These are phyloP conservation scores for Starmerella gropengiesseri DNA, from an alignment of 805 yeast genomes.

Conservation along the genomic window DNA sequence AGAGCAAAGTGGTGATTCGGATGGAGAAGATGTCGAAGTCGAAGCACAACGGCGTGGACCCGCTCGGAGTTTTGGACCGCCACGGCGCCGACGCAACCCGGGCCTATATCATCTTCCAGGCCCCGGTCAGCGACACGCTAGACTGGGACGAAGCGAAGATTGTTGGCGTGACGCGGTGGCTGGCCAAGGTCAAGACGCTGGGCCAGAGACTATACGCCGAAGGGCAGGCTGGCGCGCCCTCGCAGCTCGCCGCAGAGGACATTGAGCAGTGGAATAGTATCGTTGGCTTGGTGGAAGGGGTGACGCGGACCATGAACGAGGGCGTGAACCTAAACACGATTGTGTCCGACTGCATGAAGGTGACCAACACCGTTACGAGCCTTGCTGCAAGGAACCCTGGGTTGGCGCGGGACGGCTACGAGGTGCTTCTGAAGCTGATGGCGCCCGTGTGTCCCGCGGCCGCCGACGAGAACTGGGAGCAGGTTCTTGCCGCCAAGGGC, in stretches of 20 bases:
- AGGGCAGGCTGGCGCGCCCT: neutral
- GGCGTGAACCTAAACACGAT: constrained; percentile 68
- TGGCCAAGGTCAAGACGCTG: constrained; percentile 39
- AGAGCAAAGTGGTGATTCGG: constrained; percentile 39
- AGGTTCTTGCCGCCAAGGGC: constrained; percentile 28
- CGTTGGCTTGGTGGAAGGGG: constrained; percentile 37
- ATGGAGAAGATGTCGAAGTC: constrained; percentile 96
- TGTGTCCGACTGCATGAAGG: constrained; percentile 81
- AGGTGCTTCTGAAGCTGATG: constrained; percentile 48
- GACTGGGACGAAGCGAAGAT: constrained; percentile 88
- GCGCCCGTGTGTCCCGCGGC: constrained; percentile 75
- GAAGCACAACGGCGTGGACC: constrained; percentile 89
- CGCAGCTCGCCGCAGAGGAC: constrained; percentile 34
- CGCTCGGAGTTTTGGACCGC: constrained; percentile 54
- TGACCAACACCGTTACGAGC: constrained; percentile 40
- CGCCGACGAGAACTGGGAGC: constrained; percentile 74
- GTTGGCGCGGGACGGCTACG: constrained; percentile 26
- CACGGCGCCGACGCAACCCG: constrained; percentile 93
- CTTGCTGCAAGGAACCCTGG: constrained; percentile 31
- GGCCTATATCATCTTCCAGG: constrained; percentile 86
- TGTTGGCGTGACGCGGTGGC: constrained; percentile 81
- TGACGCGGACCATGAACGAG: constrained; percentile 49
- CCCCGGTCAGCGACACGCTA: constrained; percentile 71
- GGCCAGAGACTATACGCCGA: constrained; percentile 24
- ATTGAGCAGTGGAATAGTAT: constrained; percentile 46